These are phyloP conservation scores for Thalassiosira profunda DNA, from an alignment of 108 stramenopile species.

Conservation along the genomic window DNA sequence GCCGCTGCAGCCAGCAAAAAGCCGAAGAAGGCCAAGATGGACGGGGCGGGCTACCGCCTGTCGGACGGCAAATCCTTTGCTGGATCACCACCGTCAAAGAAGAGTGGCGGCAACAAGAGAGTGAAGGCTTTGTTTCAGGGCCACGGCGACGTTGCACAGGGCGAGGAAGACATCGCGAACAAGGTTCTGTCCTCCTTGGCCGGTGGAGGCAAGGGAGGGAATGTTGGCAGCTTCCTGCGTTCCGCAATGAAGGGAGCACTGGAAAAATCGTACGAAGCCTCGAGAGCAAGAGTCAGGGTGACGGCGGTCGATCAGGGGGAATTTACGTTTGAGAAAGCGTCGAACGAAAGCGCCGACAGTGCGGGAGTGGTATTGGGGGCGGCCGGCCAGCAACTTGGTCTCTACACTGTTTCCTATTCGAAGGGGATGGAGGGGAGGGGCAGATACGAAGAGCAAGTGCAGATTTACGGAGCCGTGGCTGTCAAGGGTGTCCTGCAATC, in stretches of 20 bases:
- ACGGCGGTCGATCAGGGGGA: conserved; percentile 64
- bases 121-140: conserved; percentile 18
- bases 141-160: too few species aligned
- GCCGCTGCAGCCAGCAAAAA: too few species aligned
- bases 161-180: conserved; percentile 73
- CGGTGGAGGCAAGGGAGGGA: conserved; percentile 42
- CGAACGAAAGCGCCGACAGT: conserved; percentile 17
- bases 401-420: conserved; percentile 55
- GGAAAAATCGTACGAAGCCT: conserved; percentile 77
- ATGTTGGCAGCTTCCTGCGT: conserved; percentile 66
- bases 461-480: conserved; percentile 68
- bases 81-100: conserved; percentile 1
- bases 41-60: conserved; percentile 42
- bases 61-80: conserved; percentile 41
- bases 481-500: conserved; percentile 66
- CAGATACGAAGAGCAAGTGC: conserved; percentile 64
- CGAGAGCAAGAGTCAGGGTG: conserved; percentile 66
- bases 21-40: conserved; percentile 23
- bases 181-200: conserved; percentile 66
- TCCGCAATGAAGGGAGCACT: conserved; percentile 86
- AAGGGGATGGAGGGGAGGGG: conserved; percentile 82
- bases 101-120: not conserved
- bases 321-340: conserved; percentile 40
- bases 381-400: conserved; percentile 8
- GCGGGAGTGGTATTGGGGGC: conserved; percentile 34